These are phyloP conservation scores for Metschnikowia reukaufii DNA, from an alignment of 805 yeast species.

Conservation along the genomic window DNA sequence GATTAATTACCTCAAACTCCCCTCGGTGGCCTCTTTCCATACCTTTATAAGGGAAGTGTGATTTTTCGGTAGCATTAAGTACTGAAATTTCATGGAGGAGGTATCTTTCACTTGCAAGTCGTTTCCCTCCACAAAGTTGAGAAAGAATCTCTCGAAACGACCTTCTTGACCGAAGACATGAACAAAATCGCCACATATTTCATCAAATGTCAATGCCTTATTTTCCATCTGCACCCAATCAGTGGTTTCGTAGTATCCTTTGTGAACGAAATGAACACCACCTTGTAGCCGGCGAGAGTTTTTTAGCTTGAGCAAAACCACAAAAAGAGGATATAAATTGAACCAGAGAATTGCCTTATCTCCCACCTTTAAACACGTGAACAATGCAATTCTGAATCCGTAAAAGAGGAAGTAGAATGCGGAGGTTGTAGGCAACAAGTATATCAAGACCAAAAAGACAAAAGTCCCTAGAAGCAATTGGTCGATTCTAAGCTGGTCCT, in stretches of 20 bases:
- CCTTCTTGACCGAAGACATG: constrained; percentile 21
- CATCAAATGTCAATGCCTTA: constrained; percentile 37
- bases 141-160: constrained; percentile 14
- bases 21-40: constrained; percentile 8
- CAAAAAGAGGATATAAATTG: constrained; percentile 87
- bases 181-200: constrained; percentile 35
- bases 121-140: constrained; percentile 18
- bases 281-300: constrained; percentile 67
- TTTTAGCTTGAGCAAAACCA: constrained; percentile 72
- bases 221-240: constrained; percentile 34
- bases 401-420: constrained; percentile 83
- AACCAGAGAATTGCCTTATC: constrained; percentile 63
- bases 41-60: constrained; percentile 8
- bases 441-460: constrained; percentile 73
- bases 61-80: constrained; percentile 20
- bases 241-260: constrained; percentile 16
- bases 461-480: constrained; percentile 87
- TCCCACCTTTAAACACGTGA: constrained; percentile 48
- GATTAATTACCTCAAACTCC: neutral
- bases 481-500: constrained; percentile 65
- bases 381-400: constrained; percentile 50
- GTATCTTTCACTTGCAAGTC: constrained; percentile 16
- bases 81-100: constrained; percentile 16
- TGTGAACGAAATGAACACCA: constrained; percentile 41
- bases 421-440: constrained; percentile 81